Conservation (phyloP, 192 early-diverging fungal genomes). For the Haplosporangium gracile region DNA sequence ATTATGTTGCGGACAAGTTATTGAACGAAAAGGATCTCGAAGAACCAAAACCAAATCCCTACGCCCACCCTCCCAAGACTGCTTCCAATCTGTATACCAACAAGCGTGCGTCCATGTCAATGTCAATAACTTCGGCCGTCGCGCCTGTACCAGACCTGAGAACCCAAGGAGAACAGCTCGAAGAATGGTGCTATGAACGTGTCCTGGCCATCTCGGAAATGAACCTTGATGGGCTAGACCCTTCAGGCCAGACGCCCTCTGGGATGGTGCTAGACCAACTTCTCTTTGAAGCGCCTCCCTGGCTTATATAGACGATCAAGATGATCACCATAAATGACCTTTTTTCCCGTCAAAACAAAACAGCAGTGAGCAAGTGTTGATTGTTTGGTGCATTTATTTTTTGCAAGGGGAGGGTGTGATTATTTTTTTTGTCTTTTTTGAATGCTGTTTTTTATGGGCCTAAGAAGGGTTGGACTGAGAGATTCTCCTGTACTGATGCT, state of each 20-base stretch:
- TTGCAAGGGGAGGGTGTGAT: not conserved
- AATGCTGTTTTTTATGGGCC: not conserved
- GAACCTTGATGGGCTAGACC: slow-evolving; percentile 19
- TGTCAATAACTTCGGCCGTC: not conserved
- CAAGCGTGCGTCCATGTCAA: not conserved
- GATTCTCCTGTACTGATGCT: not conserved
- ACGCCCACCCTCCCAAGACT: not conserved
- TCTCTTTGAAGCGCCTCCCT: not conserved
- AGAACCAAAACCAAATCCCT: slow-evolving; percentile 16
- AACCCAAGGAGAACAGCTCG: not conserved
- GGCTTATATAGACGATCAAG: not conserved
- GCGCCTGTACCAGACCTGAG: not conserved
- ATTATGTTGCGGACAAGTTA: slow-evolving; percentile 64
- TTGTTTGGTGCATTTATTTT: not conserved
- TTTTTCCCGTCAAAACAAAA: too few relatives aligned
- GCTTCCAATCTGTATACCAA: not conserved
- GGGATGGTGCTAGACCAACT: slow-evolving; percentile 23
- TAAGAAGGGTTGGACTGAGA: not conserved
- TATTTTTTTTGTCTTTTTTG: slow-evolving; percentile 3
- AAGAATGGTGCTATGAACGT: slow-evolving; percentile 31
- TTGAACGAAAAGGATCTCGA: slow-evolving; percentile 46
- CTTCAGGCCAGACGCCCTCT: slow-evolving; percentile 16
- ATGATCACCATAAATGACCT: not conserved
- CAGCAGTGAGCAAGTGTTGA: not conserved
- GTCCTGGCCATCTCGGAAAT: slow-evolving; percentile 25